A percentile compares a stretch with the other conserved stretches of the same genome.
Evolutionary conservation across 164 flowering plant genomes (phyloP).

Genomic region (Sedum album): DNA sequence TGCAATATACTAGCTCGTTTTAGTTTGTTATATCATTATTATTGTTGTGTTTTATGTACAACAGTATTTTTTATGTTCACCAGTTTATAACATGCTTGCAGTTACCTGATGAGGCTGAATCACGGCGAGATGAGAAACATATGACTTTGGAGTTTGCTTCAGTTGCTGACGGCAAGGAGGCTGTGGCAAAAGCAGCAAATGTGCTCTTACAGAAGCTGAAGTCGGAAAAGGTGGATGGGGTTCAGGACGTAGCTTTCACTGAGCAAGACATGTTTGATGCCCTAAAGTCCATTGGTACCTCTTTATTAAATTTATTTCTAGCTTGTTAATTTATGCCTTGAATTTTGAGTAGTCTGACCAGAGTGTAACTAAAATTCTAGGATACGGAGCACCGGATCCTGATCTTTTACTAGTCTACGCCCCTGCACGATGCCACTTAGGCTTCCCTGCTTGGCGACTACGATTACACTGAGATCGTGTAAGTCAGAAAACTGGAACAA

Average conservation of each 20-base stretch:
- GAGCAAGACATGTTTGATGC: conserved; percentile 58
- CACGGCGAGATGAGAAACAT: conserved; percentile 15
- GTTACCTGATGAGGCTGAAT: conserved; percentile 31
- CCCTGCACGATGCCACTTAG: conserved; percentile 78
- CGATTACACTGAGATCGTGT: conserved; percentile 92
- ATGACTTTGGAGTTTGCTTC: conserved; percentile 62
- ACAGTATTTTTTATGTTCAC: not conserved
- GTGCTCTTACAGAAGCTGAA: conserved; percentile 45
- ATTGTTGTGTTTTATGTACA: not conserved
- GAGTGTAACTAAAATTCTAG: conserved; percentile 23
- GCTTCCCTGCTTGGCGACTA: conserved; percentile 90
- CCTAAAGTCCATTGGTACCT: conserved; percentile 53
- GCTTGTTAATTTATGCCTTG: not conserved
- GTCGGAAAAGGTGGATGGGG: conserved; percentile 13
- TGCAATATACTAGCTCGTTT: not conserved
- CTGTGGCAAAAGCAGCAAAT: conserved; percentile 69
- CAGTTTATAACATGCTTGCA: conserved; percentile 16
- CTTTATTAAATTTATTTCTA: conserved; percentile 7
- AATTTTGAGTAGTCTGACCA: not conserved
- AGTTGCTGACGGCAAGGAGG: conserved; percentile 69
- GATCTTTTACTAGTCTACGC: conserved; percentile 77
- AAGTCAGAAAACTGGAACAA: conserved; percentile 18
- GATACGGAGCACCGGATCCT: conserved; percentile 64
- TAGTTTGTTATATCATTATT: not conserved
- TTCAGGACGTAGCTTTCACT: conserved; percentile 31